These are phyloP conservation scores for Protea cynaroides DNA, from an alignment of 164 flowering plant species.

Conservation along the genomic window DNA sequence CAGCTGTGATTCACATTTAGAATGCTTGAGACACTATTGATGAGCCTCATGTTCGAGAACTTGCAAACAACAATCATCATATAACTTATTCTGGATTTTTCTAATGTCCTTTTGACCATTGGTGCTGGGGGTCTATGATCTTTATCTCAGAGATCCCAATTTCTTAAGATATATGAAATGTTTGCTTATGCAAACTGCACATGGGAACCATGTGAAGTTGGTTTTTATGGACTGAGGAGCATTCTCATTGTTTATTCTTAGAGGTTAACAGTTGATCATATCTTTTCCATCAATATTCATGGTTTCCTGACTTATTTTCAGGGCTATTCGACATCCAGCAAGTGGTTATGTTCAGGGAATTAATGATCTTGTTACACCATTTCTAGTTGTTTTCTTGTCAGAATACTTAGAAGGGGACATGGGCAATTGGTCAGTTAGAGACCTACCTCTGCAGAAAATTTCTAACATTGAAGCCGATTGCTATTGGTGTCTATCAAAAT, in stretches of 20 bases:
- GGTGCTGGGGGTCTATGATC: no score
- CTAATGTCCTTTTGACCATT: no score
- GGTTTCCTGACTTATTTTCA: conserved; percentile 24
- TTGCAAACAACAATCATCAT: no score
- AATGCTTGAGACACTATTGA: no score
- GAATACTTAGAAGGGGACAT: conserved; percentile 74
- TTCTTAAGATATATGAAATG: no score
- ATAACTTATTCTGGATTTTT: no score
- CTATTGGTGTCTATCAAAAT: conserved; percentile 91
- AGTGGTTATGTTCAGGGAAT: conserved; percentile 99
- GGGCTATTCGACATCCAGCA: conserved; percentile 99
- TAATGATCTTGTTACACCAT: conserved; percentile 96
- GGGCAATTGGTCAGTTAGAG: conserved; percentile 66
- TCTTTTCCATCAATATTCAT: background rate
- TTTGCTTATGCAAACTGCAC: no score
- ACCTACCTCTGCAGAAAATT: conserved; percentile 52
- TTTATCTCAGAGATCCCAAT: no score
- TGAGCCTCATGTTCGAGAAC: no score
- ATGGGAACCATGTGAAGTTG: no score
- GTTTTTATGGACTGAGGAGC: no score
- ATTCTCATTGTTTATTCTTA: background rate
- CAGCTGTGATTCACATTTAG: no score
- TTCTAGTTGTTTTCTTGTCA: conserved; percentile 88
- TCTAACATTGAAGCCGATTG: conserved; percentile 89
- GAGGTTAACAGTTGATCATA: background rate